Base-by-base conservation (phyloP, 371 early-diverging fungal genomes). In the Rhizomucor miehei region DNA sequence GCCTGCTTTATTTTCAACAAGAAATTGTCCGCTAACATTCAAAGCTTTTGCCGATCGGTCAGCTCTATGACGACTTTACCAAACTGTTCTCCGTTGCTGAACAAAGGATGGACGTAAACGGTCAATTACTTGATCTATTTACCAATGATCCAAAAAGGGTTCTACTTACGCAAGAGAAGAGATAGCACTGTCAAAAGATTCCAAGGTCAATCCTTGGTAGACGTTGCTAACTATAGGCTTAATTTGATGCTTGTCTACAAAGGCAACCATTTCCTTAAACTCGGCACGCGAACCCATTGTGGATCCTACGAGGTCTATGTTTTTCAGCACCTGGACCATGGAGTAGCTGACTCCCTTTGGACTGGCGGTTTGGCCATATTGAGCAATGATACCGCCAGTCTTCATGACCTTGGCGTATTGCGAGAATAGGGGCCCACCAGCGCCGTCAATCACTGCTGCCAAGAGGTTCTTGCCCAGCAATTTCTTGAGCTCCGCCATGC, bases 281-380 rank as follows among this genome's bases (percentile, higher is more conserved):
- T 89, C 87, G 12, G 50, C 57, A 16, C 84, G 73, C 6, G 84
- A 83, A 29, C 88, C 90, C 86, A 88, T 86, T 2, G 85, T 84
- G 24, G 76, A 75, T 17, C 86, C 87, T 6, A 69, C 60, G 14
- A 86, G 48, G 8, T 84, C 84, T 51, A 83, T 72, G 51, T 88
- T 85, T 56, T 73, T 67, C 44, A 82, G 40, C 1, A 81, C 78
- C 29, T 67, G 65, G 1, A 60, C 36, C 82, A 87, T 79, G 8
- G 79, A 61, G 56, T 73, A 73, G n/a, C 60, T 56, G 13, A 82
- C 69, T 10, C 67, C 71, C 14, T 14, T 41, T 0, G 48, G 48
- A 11, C 29, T 25, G 6, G 48, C 48, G 12, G 48, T 48, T 16
- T 48, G 48, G 12, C 48, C 48, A 24, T 48, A 48, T 34, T 48